phyloP scores from a whole-genome alignment of 768 basidiomycete species.

The Auricularia sp. region DNA sequence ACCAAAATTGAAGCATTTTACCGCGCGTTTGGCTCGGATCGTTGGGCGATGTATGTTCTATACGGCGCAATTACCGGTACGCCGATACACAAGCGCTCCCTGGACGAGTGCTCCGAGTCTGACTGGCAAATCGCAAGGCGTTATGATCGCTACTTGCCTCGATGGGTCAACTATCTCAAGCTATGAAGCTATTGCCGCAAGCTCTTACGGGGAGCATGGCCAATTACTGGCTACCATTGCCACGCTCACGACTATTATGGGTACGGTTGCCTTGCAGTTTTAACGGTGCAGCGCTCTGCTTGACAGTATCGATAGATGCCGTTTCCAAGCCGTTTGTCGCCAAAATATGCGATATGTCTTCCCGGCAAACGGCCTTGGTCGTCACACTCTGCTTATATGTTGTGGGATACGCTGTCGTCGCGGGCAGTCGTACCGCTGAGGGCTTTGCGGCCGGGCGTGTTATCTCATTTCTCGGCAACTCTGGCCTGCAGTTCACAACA shows the following conservation, averaged over 20 bases:
- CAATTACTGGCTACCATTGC: not conserved
- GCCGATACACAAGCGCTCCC: not conserved
- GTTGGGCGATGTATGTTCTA: not conserved
- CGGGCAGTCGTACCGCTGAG: constrained; percentile 17
- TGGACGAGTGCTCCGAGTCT: not conserved
- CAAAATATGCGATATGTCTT: constrained; percentile 41
- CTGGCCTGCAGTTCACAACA: constrained; percentile 4
- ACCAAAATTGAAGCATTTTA: not conserved
- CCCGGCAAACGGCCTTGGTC: constrained; percentile 37
- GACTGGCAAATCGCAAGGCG: not conserved
- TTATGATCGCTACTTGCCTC: not conserved
- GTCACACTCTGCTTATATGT: constrained; percentile 29
- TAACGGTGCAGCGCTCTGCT: not conserved
- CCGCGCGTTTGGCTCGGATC: not conserved
- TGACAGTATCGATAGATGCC: not conserved
- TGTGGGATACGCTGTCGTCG: constrained; percentile 29
- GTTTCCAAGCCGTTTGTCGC: constrained; percentile 41
- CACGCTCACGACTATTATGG: not conserved
- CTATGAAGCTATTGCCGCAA: not conserved
- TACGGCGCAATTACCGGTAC: not conserved
- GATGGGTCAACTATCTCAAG: not conserved
- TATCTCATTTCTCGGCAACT: constrained; percentile 6
- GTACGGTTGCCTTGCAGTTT: not conserved
- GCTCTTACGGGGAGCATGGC: not conserved
- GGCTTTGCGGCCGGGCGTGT: constrained; percentile 19